Evolutionary conservation across 768 basidiomycete species (phyloP), one percentile per base, ranked within the genome.

Genomic region (Termitomyces sp.): DNA sequence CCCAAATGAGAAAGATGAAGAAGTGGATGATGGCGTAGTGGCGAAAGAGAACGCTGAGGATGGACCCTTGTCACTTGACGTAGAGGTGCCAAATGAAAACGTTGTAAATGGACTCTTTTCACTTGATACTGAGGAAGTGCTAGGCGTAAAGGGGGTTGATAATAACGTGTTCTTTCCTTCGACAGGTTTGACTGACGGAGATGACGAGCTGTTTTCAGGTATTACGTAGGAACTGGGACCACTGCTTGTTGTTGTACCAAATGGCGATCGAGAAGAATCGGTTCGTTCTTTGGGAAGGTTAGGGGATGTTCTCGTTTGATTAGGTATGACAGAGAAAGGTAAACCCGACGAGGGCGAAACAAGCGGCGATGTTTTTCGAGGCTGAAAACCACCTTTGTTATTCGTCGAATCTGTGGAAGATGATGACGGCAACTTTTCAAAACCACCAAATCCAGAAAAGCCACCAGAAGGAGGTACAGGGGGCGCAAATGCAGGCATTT

Each of bases 401-500:
- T 38, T 28, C n/a, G 52, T 41, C 33, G 54, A 22, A 6, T 45
- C 35, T 16, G 50, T 40, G 2, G 50, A 32, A 9, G 48, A 57
- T 20, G 45, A 32, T 32, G n/a, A 48, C 9, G 46, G 20, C 32
- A 44, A 18, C 20, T 52, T 32, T 32, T 51, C 62, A 55, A 78
- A 73, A 7, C 72, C 72, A 43, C 68, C 22, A 54, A 79, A 80
- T 52, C 67, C 56, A 32, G 44, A 28, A 24, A 58, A 54, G 6
- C 45, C 57, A 26, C 52, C 46, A 14, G 57, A 54, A 43, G 57
- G 57, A n/a, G 57, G 57, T 1, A 63, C 32, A 11, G 72, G 68
- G 26, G 67, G 66, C 5, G 67, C 69, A n/a, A 60, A 51, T 16
- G 55, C 40, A 35, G 60, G 52, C 50, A 65, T 66, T 24, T 38